Evolutionary conservation across 2,329 filamentous ascomycete genomes (phyloP), one percentile per base, ranked within the genome.

Genomic region (Trichothecium roseum): DNA sequence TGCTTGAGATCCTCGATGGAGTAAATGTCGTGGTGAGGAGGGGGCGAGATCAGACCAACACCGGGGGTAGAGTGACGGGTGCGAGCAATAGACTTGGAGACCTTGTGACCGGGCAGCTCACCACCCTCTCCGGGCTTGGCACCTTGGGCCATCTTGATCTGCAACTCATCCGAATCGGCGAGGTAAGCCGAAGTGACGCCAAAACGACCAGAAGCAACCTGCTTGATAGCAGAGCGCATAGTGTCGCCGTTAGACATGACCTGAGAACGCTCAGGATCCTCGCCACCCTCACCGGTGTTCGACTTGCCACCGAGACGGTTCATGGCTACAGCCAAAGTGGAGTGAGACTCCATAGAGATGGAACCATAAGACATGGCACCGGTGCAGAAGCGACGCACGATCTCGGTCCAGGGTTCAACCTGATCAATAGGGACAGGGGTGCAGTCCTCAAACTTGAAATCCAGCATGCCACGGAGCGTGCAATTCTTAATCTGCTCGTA

Each of bases 141-240:
- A 57, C 89, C 89, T 64, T 96, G 89, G 8, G 89, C 89, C 89
- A 96, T 96, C 75, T 96, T 96, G 66, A 96, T 96, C 61, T 96
- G 89, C 31, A 96, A 69, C 64, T 96, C 88, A 53, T 96, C 89
- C 14, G 89, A 85, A 58, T 96, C 89, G 34, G 88, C 86, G 13
- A 96, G 76, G 56, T 95, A 96, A 55, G 86, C 84, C 40, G 85
- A 91, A 2, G 89, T 96, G 42, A 95, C 89, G 69, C 89, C 89
- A 52, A 96, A 96, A 52, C 89, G 84, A 43, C 89, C 89, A 31
- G 87, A 94, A 30, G 89, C 89, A 51, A 96, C 84, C 66, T 96
- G 89, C 67, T 96, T 96, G 62, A 96, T 96, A 35, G 89, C 84
- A 46, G 88, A 95, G 40, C 89, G 80, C 86, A 95, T 95, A 3